Conservation (phyloP, 2,329 filamentous ascomycete genomes). For the Monosporascus ibericus region DNA sequence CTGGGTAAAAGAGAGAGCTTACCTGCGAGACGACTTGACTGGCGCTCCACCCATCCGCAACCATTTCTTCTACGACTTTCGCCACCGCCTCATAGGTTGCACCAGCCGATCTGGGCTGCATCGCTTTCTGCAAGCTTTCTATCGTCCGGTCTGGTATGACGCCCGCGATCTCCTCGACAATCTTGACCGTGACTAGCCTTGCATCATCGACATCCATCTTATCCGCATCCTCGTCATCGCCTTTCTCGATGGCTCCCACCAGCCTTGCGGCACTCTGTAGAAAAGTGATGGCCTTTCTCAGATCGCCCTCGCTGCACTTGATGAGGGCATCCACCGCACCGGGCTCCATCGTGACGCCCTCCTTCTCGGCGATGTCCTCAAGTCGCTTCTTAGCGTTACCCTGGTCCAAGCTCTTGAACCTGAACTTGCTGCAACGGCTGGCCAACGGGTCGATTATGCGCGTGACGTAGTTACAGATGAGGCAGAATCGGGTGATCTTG, state of each 20-base stretch:
- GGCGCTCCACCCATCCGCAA: constrained; percentile 96
- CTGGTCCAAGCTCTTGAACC: constrained; percentile 93
- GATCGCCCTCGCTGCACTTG: constrained; percentile 82
- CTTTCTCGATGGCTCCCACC: constrained; percentile 59
- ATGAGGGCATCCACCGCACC: constrained; percentile 82
- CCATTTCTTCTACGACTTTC: constrained; percentile 78
- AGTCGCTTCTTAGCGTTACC: constrained; percentile 74
- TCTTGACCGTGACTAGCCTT: constrained; percentile 65
- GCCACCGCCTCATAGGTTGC: constrained; percentile 69
- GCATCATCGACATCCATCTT: constrained; percentile 56
- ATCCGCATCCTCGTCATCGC: constrained; percentile 42
- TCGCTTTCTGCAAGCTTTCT: constrained; percentile 62
- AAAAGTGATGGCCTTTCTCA: constrained; percentile 94
- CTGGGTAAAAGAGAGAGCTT: constrained; percentile 19
- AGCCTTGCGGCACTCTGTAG: constrained; percentile 89
- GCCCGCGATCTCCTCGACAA: constrained; percentile 91
- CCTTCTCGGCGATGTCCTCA: constrained; percentile 73
- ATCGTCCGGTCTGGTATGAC: constrained; percentile 78
- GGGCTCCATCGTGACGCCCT: constrained; percentile 69
- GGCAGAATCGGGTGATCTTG: constrained; percentile 92
- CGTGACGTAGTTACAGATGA: constrained; percentile 98
- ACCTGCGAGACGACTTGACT: constrained; percentile 80
- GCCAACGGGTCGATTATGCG: constrained; percentile 95
- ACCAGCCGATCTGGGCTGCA: constrained; percentile 63
- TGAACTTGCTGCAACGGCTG: constrained; percentile 89